A percentile compares a stretch with the other conserved stretches of the same genome.
Conservation (phyloP, 1,139 yeast species). For the Ogataea hybrid region DNA sequence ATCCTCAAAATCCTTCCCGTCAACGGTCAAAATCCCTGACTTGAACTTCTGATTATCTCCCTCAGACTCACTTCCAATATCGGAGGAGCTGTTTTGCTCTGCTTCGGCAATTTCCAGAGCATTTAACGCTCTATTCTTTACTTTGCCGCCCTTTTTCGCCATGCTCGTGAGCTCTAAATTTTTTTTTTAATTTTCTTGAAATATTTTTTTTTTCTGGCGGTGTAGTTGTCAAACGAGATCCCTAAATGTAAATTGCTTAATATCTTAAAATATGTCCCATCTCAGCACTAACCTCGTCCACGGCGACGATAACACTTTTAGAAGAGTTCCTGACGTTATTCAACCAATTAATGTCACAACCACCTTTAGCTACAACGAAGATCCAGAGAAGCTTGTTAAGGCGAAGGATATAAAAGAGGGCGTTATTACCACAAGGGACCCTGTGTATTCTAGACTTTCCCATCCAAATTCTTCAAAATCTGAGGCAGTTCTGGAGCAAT, state of each 20-base stretch:
- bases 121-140: conserved; percentile 29
- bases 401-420: conserved; percentile 36
- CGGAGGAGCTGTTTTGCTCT: conserved; percentile 13
- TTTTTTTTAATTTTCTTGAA: neutral
- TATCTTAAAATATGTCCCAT: conserved; percentile 38
- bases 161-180: neutral
- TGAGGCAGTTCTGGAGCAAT: conserved; percentile 61
- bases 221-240: neutral
- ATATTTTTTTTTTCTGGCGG: conserved; percentile 6
- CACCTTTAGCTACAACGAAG: conserved; percentile 62
- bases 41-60: too few species aligned
- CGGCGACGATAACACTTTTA: conserved; percentile 57
- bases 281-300: conserved; percentile 57
- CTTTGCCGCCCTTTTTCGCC: conserved; percentile 14
- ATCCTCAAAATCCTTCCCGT: too few species aligned
- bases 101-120: conserved; percentile 35
- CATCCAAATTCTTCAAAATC: conserved; percentile 71
- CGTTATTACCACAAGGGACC: conserved; percentile 32
- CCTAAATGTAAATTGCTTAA: neutral
- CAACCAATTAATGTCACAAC: conserved; percentile 84
- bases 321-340: conserved; percentile 54
- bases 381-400: conserved; percentile 53
- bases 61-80: too few species aligned
- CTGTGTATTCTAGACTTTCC: conserved; percentile 64
- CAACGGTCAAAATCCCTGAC: too few species aligned